Evolutionary conservation across 257 asterid genomes (phyloP), one percentile per base, ranked within the genome.

Genomic region (Petunia secreta): DNA sequence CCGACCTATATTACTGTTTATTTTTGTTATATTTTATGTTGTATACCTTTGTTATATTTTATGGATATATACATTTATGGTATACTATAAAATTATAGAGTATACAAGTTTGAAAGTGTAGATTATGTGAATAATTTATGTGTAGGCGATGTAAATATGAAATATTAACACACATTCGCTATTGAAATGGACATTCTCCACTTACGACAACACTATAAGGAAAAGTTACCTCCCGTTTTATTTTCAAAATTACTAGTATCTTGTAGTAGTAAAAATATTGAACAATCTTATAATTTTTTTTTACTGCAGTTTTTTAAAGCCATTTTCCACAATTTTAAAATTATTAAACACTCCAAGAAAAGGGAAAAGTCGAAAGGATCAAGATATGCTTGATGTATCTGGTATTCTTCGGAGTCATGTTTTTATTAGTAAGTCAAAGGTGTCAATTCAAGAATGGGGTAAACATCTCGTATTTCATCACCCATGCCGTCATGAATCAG

Each of bases 381-480:
- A 67, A 43, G 4, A 67, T 43, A 8, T 66, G 75, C 7, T 41
- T 8, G 15, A 43, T 43, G 53, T 15, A 40, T 3, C 75, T 41
- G 40, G 40, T 68, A 68, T 67, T 38, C n/a, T 67, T 34, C 4
- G 8, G 57, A 44, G n/a, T 44, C 8, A 43, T 41, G 14, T 34
- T 16, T 2, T 43, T 8, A 43, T 44, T 68, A 8, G 75, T 16
- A 0, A 44, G 75, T 68, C 75, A 44, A 8, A n/a, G n/a, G 39
- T 68, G 53, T 43, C 37, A 68, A 44, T 44, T 44, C n/a, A 68
- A n/a, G 39, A n/a, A 37, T 1, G 38, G 4, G 15, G 60, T 38
- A 16, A 14, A 13, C 65, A 67, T 14, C 38, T 6, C 80, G 25
- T 1, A 58, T 11, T 52, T 57, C 75, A 38, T 78, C 85, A 69